Evolutionary conservation across 805 yeast genomes (phyloP).

Genomic region (Cyberlindnera veronae): DNA sequence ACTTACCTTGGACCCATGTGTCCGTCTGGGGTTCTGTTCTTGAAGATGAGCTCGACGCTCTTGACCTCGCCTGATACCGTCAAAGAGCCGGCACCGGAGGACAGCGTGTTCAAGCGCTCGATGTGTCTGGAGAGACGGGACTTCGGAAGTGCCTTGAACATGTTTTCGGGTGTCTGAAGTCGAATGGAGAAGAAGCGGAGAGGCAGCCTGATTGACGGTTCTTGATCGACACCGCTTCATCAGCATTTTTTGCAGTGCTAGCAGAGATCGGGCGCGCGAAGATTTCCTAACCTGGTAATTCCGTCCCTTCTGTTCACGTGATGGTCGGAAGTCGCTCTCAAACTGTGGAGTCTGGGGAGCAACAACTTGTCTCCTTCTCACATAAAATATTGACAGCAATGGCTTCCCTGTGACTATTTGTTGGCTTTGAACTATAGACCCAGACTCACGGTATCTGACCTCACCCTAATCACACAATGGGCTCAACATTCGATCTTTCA

Average conservation of each 20-base stretch:
- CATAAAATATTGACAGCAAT: too few species aligned
- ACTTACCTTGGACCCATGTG: constrained; percentile 52
- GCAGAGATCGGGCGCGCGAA: not conserved
- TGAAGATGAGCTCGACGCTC: constrained; percentile 51
- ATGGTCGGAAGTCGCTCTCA: too few species aligned
- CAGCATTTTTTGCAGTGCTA: not conserved
- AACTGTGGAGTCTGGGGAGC: too few species aligned
- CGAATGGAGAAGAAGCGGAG: too few species aligned
- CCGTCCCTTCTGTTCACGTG: not conserved
- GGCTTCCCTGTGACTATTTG: too few species aligned
- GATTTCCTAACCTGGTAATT: not conserved
- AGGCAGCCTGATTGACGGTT: not conserved
- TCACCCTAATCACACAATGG: not conserved
- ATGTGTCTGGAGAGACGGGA: constrained; percentile 45
- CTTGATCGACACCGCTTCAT: not conserved
- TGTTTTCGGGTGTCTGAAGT: too few species aligned
- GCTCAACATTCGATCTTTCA: constrained; percentile 6
- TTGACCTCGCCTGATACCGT: constrained; percentile 35
- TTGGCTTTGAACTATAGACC: too few species aligned
- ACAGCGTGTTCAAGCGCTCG: constrained; percentile 46
- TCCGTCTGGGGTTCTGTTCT: constrained; percentile 44
- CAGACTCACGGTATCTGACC: too few species aligned
- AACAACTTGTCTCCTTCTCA: too few species aligned
- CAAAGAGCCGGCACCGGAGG: constrained; percentile 44
- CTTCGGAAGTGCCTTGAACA: constrained; percentile 33